Evolutionary conservation across 73 alveolate genomes (phyloP).

Genomic region (Paramecium primaurelia): DNA sequence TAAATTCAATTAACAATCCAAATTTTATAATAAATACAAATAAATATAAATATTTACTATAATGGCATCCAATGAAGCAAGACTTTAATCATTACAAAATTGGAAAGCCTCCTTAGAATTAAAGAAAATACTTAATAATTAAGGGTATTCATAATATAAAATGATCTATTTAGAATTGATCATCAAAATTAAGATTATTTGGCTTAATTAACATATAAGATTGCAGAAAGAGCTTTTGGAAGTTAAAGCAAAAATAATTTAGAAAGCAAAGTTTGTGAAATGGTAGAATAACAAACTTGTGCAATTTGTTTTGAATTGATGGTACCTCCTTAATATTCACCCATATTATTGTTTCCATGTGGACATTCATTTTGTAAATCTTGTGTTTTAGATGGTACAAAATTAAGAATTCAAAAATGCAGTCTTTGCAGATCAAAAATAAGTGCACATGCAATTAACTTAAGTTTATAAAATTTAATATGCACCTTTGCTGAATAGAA

Average conservation of each 20-base stretch:
- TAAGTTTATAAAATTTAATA: conserved; percentile 72
- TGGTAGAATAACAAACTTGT: conserved; percentile 68
- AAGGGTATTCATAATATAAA: neutral
- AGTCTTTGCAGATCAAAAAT: conserved; percentile 70
- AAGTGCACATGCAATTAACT: conserved; percentile 75
- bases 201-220: conserved; percentile 32
- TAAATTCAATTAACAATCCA: neutral
- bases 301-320: conserved; percentile 83
- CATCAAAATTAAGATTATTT: conserved; percentile 18
- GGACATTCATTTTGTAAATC: conserved; percentile 82
- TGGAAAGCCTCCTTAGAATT: neutral
- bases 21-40: no score
- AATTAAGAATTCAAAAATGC: conserved; percentile 66
- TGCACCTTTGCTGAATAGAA: conserved; percentile 52
- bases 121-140: neutral
- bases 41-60: no score
- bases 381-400: conserved; percentile 64
- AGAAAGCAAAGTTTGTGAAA: conserved; percentile 50
- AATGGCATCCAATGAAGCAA: neutral
- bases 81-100: neutral
- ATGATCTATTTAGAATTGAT: neutral
- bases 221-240: conserved; percentile 41
- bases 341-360: conserved; percentile 82
- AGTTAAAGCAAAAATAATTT: neutral
- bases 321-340: conserved; percentile 77